phyloP scores from a whole-genome alignment of 768 basidiomycete genomes.

The Mycena galericulata region DNA sequence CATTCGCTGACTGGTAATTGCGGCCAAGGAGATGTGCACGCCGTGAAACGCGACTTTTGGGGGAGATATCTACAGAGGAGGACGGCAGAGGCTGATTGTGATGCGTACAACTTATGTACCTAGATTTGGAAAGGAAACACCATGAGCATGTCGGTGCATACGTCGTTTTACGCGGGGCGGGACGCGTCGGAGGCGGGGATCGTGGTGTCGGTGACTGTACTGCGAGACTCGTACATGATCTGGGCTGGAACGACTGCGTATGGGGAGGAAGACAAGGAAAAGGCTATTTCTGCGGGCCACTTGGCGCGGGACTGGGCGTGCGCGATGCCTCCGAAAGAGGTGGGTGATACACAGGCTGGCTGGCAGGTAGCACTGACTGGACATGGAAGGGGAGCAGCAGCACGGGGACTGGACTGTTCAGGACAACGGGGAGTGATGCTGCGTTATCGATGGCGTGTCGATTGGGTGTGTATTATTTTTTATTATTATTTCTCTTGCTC shows the following conservation, averaged over 20 bases:
- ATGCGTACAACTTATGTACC: no score
- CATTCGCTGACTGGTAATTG: no score
- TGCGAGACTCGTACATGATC: conserved; percentile 84
- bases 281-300: conserved; percentile 64
- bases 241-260: conserved; percentile 79
- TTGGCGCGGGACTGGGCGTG: conserved; percentile 85
- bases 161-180: conserved; percentile 61
- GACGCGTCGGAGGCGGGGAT: conserved; percentile 68
- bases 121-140: no score
- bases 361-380: neutral
- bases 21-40: no score
- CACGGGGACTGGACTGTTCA: conserved; percentile 74
- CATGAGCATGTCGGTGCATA: conserved; percentile 55
- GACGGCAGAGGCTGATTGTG: no score
- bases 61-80: no score
- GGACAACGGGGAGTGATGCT: conserved; percentile 69
- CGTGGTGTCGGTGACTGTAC: conserved; percentile 72
- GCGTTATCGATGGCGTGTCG: conserved; percentile 83
- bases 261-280: conserved; percentile 55
- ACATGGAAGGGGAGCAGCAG: conserved; percentile 40
- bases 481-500: no score
- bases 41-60: no score
- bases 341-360: conserved; percentile 38
- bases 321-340: conserved; percentile 73
- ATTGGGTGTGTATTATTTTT: conserved; percentile 65